Base-by-base conservation (phyloP, 148 eudicot species). In the Silene uniflora region DNA sequence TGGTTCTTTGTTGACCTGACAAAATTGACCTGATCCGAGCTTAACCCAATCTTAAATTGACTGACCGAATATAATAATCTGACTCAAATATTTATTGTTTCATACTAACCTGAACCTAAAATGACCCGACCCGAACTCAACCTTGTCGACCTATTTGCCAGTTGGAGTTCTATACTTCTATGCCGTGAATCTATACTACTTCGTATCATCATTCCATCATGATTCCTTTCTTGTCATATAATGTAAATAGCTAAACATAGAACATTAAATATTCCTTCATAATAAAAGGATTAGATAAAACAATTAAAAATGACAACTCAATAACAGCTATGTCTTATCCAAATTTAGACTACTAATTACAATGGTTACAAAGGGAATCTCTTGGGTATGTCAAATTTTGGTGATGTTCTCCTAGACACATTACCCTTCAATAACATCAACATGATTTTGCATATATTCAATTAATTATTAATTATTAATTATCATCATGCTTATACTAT, bases 221-320 rank as follows among this genome's bases (percentile, higher is more conserved):
- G 58, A 0, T 16, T 54, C 18, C 10, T 62, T 8, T 24, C 61
- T 17, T n/a, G 62, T 35, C 5, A 44, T 42, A 19, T 10, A 44
- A 68, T 68, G 19, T 70, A 8, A 70, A 52, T 55, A 44, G 21
- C 73, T 71, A 71, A 71, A 71, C 7, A 71, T 71, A 71, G 73
- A 42, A 68, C 55, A 61, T 3, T 1, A 44, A 68, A 39, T 49
- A 11, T 49, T 49, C 16, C 11, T 49, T 11, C n/a, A 62, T 66
- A 1, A 18, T 68, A 10, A 1, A 42, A 68, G 52, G 25, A 18
- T 67, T 4, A 42, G 42, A n/a, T 11, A 10, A 68, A 44, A 54
- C 39, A 10, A 35, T 21, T 52, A 55, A 54, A 52, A 54, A 52
- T 8, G 19, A 71, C 17, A 67, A 12, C 49, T 42, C 6, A 68